Conservation (phyloP, 768 basidiomycete species). For the Tylopilus sp. region DNA sequence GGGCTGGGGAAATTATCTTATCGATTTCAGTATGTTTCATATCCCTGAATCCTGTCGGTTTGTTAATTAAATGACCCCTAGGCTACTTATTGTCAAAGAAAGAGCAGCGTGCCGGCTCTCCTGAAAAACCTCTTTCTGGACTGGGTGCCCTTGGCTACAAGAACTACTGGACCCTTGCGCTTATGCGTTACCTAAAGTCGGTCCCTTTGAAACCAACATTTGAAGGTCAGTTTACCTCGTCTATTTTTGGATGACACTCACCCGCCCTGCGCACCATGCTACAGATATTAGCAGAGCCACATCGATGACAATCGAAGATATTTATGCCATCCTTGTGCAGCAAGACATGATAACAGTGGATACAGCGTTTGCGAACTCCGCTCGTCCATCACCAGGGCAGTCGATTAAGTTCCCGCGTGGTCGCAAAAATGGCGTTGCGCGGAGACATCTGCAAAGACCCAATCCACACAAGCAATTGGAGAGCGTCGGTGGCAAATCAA, state of each 20-base stretch:
- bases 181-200: conserved; percentile 74
- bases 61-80: conserved; percentile 30
- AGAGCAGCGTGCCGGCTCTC: conserved; percentile 85
- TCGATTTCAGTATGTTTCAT: conserved; percentile 81
- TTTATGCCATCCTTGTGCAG: conserved; percentile 67
- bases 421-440: conserved; percentile 59
- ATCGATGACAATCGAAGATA: conserved; percentile 89
- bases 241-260: conserved; percentile 14
- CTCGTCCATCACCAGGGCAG: conserved; percentile 72
- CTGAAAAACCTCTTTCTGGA: conserved; percentile 92
- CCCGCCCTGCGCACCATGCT: conserved; percentile 17
- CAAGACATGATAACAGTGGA: conserved; percentile 70
- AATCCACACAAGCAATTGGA: conserved; percentile 44
- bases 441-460: conserved; percentile 57
- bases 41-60: conserved; percentile 6
- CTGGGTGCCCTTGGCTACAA: conserved; percentile 93
- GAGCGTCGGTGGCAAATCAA: conserved; percentile 34
- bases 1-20: conserved; percentile 96
- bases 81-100: conserved; percentile 97
- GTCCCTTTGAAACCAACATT: conserved; percentile 61
- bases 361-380: conserved; percentile 43
- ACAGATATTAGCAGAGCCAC: conserved; percentile 83
- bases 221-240: conserved; percentile 54
- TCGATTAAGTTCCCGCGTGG: conserved; percentile 72
- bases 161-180: conserved; percentile 88